Evolutionary conservation across 805 yeast species (phyloP).

Genomic region (Cyberlindnera mycetangii): DNA sequence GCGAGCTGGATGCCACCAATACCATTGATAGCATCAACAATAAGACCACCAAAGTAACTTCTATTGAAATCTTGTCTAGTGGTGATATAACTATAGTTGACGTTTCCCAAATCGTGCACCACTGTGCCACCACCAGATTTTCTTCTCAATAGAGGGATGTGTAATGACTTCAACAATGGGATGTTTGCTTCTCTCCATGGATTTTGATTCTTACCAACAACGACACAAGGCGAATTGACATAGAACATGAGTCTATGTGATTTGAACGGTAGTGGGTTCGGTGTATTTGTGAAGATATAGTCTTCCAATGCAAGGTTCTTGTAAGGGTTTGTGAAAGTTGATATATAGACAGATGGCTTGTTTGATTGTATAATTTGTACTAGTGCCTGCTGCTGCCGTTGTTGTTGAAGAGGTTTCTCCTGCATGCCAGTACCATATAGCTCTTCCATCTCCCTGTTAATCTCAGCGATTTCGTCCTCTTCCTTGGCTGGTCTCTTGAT

Average conservation of each 20-base stretch:
- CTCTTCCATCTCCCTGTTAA: constrained; percentile 33
- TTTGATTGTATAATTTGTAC: constrained; percentile 22
- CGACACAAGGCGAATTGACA: constrained; percentile 80
- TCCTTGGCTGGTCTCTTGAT: background rate
- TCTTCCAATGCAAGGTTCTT: constrained; percentile 81
- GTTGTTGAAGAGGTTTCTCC: background rate
- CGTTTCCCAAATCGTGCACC: constrained; percentile 88
- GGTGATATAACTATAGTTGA: constrained; percentile 80
- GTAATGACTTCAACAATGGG: constrained; percentile 43
- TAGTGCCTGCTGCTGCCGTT: constrained; percentile 15
- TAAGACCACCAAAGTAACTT: constrained; percentile 30
- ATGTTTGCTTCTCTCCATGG: constrained; percentile 87
- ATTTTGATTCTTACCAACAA: constrained; percentile 93
- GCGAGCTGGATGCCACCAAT: constrained; percentile 28
- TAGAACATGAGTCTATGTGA: constrained; percentile 65
- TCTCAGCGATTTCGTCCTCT: constrained; percentile 30
- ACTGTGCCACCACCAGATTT: constrained; percentile 96
- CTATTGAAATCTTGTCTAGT: constrained; percentile 64
- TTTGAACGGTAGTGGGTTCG: constrained; percentile 28
- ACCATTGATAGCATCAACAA: constrained; percentile 36
- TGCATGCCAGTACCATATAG: constrained; percentile 25
- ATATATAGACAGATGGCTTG: constrained; percentile 54
- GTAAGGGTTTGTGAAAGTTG: constrained; percentile 63
- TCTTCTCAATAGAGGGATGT: constrained; percentile 72
- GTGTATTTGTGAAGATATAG: constrained; percentile 65